These are phyloP conservation scores for Niebla homalea DNA, from an alignment of 495 filamentous ascomycete species.

Conservation along the genomic window DNA sequence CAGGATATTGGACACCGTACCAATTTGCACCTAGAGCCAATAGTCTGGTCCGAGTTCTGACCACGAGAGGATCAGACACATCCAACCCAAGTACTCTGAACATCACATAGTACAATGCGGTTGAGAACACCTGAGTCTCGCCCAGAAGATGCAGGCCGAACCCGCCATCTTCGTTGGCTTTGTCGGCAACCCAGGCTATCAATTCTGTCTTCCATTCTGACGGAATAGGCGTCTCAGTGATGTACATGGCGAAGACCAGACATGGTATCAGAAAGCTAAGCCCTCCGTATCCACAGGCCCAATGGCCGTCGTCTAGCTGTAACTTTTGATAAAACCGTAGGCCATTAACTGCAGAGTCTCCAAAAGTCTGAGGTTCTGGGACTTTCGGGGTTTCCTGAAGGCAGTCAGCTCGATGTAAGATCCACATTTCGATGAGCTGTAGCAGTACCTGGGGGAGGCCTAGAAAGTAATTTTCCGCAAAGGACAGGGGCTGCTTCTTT, in stretches of 20 bases:
- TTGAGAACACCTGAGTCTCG: not conserved
- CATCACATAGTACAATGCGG: not conserved
- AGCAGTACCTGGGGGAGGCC: no score
- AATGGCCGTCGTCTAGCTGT: not conserved
- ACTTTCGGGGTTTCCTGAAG: no score
- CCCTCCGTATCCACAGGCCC: not conserved
- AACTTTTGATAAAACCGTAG: no score
- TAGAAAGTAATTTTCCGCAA: no score
- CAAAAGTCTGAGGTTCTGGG: no score
- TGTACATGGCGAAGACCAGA: not conserved
- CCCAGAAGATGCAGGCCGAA: not conserved
- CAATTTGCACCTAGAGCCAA: no score
- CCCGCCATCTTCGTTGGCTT: not conserved
- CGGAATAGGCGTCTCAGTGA: not conserved
- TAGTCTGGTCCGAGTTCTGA: not conserved
- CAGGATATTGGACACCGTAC: no score
- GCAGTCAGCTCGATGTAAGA: no score
- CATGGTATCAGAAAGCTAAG: not conserved
- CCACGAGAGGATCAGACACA: not conserved
- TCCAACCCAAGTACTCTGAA: not conserved
- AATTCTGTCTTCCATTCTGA: not conserved
- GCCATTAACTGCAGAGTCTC: no score
- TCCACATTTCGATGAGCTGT: no score
- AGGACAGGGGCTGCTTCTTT: no score
- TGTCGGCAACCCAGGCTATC: not conserved